Evolutionary conservation across 2,329 filamentous ascomycete species (phyloP), one percentile per base, ranked within the genome.

Genomic region (Daldinia sp.): DNA sequence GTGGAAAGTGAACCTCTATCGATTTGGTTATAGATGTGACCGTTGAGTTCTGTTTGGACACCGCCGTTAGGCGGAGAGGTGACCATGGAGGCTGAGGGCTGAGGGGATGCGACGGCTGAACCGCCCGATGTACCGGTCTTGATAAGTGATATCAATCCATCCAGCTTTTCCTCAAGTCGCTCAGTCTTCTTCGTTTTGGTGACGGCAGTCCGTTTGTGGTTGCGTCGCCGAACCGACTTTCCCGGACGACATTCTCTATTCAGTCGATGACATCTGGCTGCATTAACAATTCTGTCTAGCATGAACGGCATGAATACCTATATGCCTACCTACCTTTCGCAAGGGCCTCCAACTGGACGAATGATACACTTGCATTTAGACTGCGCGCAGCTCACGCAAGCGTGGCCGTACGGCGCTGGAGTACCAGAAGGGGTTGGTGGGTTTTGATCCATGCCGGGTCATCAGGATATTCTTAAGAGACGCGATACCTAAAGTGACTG

Each of bases 361-460:
- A 57, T 57, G 6, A 57, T 57, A 18, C 54, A 57, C 7, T 57
- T 44, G 39, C 54, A 57, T 30, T 57, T 44, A 10, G 54, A 57
- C 37, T 57, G 54, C 37, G 39, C 37, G 26, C 54, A 57, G 15
- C 54, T 44, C 26, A 13, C 15, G 12, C 54, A 57, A 26, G 54
- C 54, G 6, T 44, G 37, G 33, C 37, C 37, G 15, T 57, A 57
- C 6, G 54, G 54, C 18, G 37, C 54, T 20, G 54, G 54, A 30
- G 26, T 57, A 12, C 54, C 54, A 5, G 37, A 28, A 44, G 54
- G 18, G 9, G 39, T 28, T 30, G 7, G 30, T 18, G 35, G 5
- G 37, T 44, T 28, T 23, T 30, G 54, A 33, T 57, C n/a, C 54
- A 57, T 57, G 2, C 23, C 20, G 4, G 12, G 48, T 23, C 10